Percentiles rank a stretch among this genome's conserved stretches.
Evolutionary conservation across 2,329 filamentous ascomycete species (phyloP).

Genomic region (Claviceps monticola): DNA sequence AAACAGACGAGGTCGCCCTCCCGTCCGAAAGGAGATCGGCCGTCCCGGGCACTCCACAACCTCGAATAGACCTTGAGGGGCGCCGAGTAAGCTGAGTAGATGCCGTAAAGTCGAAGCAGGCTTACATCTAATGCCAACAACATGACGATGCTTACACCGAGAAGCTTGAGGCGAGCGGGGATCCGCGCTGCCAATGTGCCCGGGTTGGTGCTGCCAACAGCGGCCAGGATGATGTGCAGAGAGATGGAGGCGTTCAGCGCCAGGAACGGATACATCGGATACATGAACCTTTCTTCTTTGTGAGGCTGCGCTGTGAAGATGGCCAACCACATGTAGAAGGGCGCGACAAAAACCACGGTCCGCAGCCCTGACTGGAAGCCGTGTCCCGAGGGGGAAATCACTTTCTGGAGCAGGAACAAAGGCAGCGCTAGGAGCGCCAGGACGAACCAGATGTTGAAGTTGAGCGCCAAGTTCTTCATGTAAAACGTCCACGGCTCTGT

Average conservation of each 20-base stretch:
- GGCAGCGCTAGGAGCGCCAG: conserved; percentile 64
- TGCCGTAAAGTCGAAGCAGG: conserved; percentile 58
- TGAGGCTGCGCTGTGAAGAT: conserved; percentile 91
- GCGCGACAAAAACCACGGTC: conserved; percentile 62
- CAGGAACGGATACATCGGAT: conserved; percentile 83
- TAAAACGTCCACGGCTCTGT: conserved; percentile 98
- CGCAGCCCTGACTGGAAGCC: conserved; percentile 59
- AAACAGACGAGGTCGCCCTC: conserved; percentile 66
- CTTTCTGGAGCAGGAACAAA: conserved; percentile 59
- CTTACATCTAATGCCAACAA: conserved; percentile 52
- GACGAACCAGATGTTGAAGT: conserved; percentile 91
- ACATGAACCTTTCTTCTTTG: conserved; percentile 99
- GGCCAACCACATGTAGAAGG: conserved; percentile 87
- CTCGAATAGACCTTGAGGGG: conserved; percentile 59
- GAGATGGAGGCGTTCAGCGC: conserved; percentile 78
- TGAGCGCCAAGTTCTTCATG: conserved; percentile 75
- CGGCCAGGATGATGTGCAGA: conserved; percentile 64
- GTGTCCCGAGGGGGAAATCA: conserved; percentile 44
- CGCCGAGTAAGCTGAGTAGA: conserved; percentile 71
- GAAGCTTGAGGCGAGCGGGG: conserved; percentile 60
- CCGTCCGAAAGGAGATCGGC: conserved; percentile 31
- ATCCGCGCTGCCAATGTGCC: conserved; percentile 56
- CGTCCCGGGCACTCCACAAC: conserved; percentile 40
- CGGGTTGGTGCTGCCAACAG: conserved; percentile 57
- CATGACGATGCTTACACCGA: conserved; percentile 44